Base-by-base conservation (phyloP, 176 grass and related monocot species). In the Rhynchospora tenuis region DNA sequence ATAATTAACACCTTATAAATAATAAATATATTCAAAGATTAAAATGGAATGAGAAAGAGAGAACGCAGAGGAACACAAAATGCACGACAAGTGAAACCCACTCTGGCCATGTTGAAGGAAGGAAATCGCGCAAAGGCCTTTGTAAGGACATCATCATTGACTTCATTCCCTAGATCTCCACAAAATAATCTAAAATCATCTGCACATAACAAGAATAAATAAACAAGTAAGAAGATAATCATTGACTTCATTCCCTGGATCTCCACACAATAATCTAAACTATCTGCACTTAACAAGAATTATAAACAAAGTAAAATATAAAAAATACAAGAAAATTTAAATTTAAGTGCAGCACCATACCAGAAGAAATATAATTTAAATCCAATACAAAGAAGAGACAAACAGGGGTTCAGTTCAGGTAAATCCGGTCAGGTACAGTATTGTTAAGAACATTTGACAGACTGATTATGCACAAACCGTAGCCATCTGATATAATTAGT, bases 61-160 rank as follows among this genome's bases (percentile, higher is more conserved):
- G 78, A 52, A 56, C 19, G 44, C 50, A 83, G 67, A 89, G 31
- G 64, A 46, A 74, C 60, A 59, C 9, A 72, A 10, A 72, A 72
- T 31, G 11, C 5, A 6, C 65, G 72, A 55, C 9, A 22, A 73
- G 3, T 42, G 12, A 50, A 29, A 79, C 85, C 78, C 88, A 93
- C 95, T 87, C 85, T 98, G 42, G 95, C 95, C 95, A 98, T 98
- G 88, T 98, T 98, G 91, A 98, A 98, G 69, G 89, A 89, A 44
- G 95, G 95, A 43, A 98, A 98, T 43, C 92, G 83, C 19, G 90
- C 81, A 47, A 98, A 95, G 81, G 95, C 87, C 89, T 98, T 98
- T 20, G 95, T 90, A 83, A 98, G 95, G 55, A 98, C 92, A 73
- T 98, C 95, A 63, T 98, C 95, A 81, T 98, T 98, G 67, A 98